These are phyloP conservation scores for Cryptococcus amylolentus DNA, from an alignment of 1,284 basidiomycete species.

Conservation along the genomic window DNA sequence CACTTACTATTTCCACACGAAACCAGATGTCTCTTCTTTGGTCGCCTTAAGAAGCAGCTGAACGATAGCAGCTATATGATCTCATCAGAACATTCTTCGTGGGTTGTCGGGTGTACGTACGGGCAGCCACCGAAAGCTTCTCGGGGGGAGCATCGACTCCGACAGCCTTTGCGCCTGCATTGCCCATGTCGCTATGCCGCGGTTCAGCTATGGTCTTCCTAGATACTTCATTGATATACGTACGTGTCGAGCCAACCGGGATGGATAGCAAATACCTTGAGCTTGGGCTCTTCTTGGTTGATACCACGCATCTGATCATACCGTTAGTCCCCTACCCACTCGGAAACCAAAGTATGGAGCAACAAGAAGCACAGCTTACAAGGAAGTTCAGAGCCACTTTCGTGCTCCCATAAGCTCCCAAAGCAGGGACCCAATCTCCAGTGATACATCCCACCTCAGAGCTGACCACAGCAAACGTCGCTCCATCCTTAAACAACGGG, in stretches of 20 bases:
- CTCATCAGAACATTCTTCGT: no score
- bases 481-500: background rate
- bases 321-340: no score
- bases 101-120: background rate
- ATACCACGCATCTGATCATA: background rate
- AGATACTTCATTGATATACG: background rate
- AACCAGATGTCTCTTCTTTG: no score
- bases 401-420: slow-evolving; percentile 6
- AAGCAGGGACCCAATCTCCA: slow-evolving; percentile 1
- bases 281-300: slow-evolving; percentile 6
- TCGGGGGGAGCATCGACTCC: background rate
- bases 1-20: no score
- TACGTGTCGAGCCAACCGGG: slow-evolving; percentile 7
- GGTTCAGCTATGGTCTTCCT: background rate
- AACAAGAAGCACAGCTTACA: background rate
- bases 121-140: background rate
- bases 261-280: slow-evolving; percentile 3
- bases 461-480: background rate
- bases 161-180: background rate
- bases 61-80: no score
- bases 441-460: background rate
- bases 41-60: no score
- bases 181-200: background rate
- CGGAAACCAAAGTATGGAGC: background rate
- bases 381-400: slow-evolving; percentile 14